These are phyloP conservation scores for Plasmodium fragile DNA, from an alignment of 169 alveolate species.

Conservation along the genomic window DNA sequence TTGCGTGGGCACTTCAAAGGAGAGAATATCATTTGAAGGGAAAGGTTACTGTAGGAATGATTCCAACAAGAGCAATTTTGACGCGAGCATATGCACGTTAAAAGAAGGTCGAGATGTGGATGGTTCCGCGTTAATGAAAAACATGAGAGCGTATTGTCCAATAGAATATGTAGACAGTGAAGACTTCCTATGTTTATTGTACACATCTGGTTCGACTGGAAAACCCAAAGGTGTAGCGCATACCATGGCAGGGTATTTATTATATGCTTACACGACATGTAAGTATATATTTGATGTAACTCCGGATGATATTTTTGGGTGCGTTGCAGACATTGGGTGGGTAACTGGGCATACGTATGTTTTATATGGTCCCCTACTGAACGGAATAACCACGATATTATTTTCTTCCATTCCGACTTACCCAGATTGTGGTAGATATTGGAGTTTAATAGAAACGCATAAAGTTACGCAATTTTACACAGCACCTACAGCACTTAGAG, in stretches of 20 bases:
- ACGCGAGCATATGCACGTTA: constrained; percentile 77
- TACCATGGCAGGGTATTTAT: constrained; percentile 94
- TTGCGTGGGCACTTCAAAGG: neutral
- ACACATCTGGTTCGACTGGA: constrained; percentile 98
- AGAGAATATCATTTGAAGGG: neutral
- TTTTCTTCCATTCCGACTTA: constrained; percentile 96
- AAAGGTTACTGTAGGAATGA: neutral
- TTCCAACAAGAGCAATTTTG: constrained; percentile 10
- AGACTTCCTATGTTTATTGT: constrained; percentile 94
- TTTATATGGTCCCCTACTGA: constrained; percentile 95
- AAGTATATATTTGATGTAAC: constrained; percentile 92
- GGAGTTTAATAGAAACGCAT: constrained; percentile 90
- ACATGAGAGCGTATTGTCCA: constrained; percentile 93
- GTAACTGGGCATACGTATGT: constrained; percentile 98
- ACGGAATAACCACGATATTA: constrained; percentile 94
- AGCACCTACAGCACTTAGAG: constrained; percentile 98
- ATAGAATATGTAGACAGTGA: constrained; percentile 95
- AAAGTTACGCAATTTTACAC: constrained; percentile 94
- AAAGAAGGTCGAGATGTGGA: constrained; percentile 87
- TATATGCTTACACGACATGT: constrained; percentile 92
- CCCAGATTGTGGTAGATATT: constrained; percentile 94
- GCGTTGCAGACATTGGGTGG: constrained; percentile 99
- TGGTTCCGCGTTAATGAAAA: constrained; percentile 88
- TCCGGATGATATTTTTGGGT: constrained; percentile 92
- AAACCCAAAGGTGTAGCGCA: constrained; percentile 97